These are phyloP conservation scores for Meira nashicola DNA, from an alignment of 1,284 basidiomycete species.

Conservation along the genomic window DNA sequence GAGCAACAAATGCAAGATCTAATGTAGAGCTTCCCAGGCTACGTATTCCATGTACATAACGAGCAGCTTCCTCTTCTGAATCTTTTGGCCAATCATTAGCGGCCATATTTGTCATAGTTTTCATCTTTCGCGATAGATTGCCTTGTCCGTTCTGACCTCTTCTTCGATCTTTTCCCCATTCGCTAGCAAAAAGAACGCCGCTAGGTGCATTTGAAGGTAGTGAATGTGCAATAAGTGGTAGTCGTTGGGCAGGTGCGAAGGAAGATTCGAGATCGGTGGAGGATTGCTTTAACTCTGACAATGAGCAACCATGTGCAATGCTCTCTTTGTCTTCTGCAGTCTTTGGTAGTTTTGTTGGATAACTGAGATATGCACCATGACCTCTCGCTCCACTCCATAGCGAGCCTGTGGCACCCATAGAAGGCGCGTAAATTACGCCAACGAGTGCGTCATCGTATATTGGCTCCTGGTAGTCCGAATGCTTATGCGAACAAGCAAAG, in stretches of 20 bases:
- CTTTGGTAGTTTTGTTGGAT: slow-evolving; percentile 13
- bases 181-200: slow-evolving; percentile 40
- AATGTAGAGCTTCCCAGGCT: slow-evolving; percentile 43
- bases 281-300: background rate
- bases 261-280: background rate
- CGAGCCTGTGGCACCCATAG: slow-evolving; percentile 31
- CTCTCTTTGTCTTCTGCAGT: background rate
- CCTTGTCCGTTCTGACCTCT: slow-evolving; percentile 17
- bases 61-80: background rate
- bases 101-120: slow-evolving; percentile 42
- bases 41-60: slow-evolving; percentile 46
- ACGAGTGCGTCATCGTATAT: slow-evolving; percentile 35
- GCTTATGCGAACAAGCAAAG: background rate
- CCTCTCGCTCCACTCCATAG: slow-evolving; percentile 38
- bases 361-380: slow-evolving; percentile 27
- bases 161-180: slow-evolving; percentile 47
- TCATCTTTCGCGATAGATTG: slow-evolving; percentile 38
- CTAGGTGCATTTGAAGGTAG: slow-evolving; percentile 37
- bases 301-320: slow-evolving; percentile 4
- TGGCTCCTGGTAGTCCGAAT: background rate
- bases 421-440: slow-evolving; percentile 44
- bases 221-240: slow-evolving; percentile 35
- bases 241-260: slow-evolving; percentile 9
- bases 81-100: slow-evolving; percentile 19
- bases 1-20: slow-evolving; percentile 42